Base-by-base conservation (phyloP, 2,329 filamentous ascomycete genomes). In the Incumbomyces lentus region DNA sequence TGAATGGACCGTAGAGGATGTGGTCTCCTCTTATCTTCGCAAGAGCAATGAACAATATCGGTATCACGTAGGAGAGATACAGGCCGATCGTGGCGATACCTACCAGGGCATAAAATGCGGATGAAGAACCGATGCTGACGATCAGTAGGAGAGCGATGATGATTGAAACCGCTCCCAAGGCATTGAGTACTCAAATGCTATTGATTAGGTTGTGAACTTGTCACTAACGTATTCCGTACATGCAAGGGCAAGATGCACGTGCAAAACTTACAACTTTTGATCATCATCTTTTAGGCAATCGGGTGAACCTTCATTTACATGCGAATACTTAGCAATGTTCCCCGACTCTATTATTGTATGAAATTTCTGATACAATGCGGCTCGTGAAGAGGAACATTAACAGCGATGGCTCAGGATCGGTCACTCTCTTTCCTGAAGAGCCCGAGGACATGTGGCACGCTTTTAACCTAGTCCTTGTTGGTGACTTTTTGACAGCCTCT, bases 391-490 rank as follows among this genome's bases (percentile, higher is more conserved):
- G 79, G 50, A 73, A 75, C 49, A 81, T 85, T 53, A 78, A 83
- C 57, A 75, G 75, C 49, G 74, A 81, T 63, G 80, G 79, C 64
- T 76, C 77, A 1, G 82, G 82, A 26, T 71, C 68, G 29, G 78
- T 81, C 45, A 82, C 78, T 5, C 68, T 86, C 45, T 72, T 78
- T 49, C 82, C 82, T 2, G 81, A 85, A 63, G 82, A 85, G 62
- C 79, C 81, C 42, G 82, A 86, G 65, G 82, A 86, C 57, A 86
- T 86, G 82, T 86, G 82, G 82, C 82, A 85, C 60, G 77, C 79
- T 53, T 85, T 81, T 69, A 86, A 86, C 63, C 72, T 86, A 34
- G 82, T 86, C 58, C 75, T 79, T 46, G 73, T 78, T 4, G 68
- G 67, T 51, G 82, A 86, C 57, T 68, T 76, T 41, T 70, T 86